phyloP scores from a whole-genome alignment of 2,329 filamentous ascomycete genomes.

The Akanthomyces uredinophilus region DNA sequence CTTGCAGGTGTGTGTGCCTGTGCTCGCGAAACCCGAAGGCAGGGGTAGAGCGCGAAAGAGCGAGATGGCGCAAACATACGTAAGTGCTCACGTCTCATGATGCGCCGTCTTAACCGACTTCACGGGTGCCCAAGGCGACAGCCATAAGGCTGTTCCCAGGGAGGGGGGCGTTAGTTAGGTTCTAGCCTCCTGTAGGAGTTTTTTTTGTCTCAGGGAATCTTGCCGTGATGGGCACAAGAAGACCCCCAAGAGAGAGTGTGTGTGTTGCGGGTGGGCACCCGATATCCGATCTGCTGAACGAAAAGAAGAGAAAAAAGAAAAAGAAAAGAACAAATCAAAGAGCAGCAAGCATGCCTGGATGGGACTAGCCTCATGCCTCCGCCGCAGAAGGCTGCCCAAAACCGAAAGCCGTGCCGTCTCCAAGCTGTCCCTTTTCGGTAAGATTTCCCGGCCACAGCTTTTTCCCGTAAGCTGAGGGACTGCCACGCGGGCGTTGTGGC shows the following conservation, averaged over 20 bases:
- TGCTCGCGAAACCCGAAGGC: constrained; percentile 1
- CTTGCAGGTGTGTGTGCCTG: neutral
- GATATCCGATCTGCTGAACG: neutral
- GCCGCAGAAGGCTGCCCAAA: neutral
- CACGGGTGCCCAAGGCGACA: neutral
- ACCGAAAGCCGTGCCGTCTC: constrained; percentile 5
- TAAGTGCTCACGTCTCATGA: constrained; percentile 1
- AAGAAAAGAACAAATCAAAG: neutral
- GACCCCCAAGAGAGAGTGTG: too few species aligned
- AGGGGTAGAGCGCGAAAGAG: neutral
- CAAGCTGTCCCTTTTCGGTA: neutral
- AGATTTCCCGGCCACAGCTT: neutral
- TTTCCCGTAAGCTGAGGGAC: neutral
- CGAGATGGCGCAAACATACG: constrained; percentile 6
- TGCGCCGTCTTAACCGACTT: constrained; percentile 7
- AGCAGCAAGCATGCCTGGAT: neutral
- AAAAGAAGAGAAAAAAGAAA: neutral
- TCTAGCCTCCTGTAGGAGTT: neutral
- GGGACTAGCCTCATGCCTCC: neutral
- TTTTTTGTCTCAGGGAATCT: neutral
- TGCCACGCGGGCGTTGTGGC: neutral
- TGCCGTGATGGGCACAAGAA: neutral
- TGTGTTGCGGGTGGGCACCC: neutral
- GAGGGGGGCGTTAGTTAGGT: neutral
- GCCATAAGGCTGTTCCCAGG: neutral